Evolutionary conservation across 1,284 basidiomycete species (phyloP).

Genomic region (Nidula niveotomentosa): DNA sequence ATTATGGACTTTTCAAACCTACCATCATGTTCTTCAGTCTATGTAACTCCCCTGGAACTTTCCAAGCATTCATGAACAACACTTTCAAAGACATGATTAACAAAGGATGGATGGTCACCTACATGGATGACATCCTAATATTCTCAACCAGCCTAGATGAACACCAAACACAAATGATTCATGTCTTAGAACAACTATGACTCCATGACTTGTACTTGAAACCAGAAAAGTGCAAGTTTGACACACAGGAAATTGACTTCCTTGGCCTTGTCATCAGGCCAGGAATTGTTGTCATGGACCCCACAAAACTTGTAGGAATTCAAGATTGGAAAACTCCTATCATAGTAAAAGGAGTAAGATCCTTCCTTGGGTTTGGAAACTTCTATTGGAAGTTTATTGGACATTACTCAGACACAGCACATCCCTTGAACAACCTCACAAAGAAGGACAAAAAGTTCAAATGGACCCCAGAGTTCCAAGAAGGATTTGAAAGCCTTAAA

Average conservation of each 20-base stretch:
- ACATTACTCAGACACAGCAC: background rate
- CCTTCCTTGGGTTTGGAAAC: no score
- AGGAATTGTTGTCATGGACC: no score
- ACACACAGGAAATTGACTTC: no score
- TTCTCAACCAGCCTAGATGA: no score
- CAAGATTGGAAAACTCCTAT: no score
- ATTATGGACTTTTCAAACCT: no score
- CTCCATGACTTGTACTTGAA: no score
- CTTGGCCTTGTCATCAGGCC: no score
- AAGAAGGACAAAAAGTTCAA: background rate
- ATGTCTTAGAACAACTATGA: no score
- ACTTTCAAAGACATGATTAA: constrained; percentile 1
- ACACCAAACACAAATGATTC: no score
- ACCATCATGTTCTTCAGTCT: constrained; percentile 13
- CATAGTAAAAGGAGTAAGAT: no score
- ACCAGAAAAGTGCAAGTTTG: background rate
- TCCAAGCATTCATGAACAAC: constrained; percentile 1
- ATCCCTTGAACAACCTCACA: background rate
- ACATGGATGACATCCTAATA: constrained; percentile 10
- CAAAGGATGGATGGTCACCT: constrained; percentile 1
- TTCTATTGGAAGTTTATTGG: background rate
- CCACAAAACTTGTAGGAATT: no score
- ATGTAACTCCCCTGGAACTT: constrained; percentile 9
- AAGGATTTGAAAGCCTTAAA: constrained; percentile 1
- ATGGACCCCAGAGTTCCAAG: constrained; percentile 1